Evolutionary conservation across 305 asterid genomes (phyloP), one percentile per base, ranked within the genome.

Genomic region (Salvia sclarea): DNA sequence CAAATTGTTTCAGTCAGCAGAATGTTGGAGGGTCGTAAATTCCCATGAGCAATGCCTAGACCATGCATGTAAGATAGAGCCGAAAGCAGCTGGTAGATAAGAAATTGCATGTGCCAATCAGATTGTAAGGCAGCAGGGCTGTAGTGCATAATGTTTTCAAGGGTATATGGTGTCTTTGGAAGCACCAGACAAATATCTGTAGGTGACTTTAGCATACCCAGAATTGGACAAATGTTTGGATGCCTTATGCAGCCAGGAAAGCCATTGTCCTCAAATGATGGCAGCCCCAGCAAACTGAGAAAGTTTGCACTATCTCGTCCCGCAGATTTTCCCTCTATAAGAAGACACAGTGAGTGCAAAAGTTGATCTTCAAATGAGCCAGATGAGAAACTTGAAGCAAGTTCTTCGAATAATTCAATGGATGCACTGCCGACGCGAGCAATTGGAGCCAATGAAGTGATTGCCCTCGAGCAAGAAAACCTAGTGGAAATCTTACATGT

Each of bases 191-290:
- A 65, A 37, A 86, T 80, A 59, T 86, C 76, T 53, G 62, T 66
- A 16, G 85, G 75, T 69, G 87, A 83, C 79, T 81, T 88, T 7
- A 89, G 76, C 86, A 95, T 84, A 60, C 96, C 97, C 77, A 89
- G 75, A 76, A 90, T 70, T 13, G 99, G 98, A 72, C 78, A 70
- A 64, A 95, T 78, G 66, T 95, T 95, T 48, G 97, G 99, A 81
- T 95, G 98, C 82, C 99, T 88, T 82, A 89, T 47, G 83, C 96
- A 95, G 65, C 98, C 97, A 57, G 99, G 99, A 77, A 85, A 77
- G 52, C 78, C 81, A 22, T 77, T 72, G 72, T 88, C 94, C 50
- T 69, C 53, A 78, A 85, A 88, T 33, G 91, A 86, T 0, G 99
- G 97, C 61, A 89, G 64, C 24, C 99, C 99, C 55, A 89, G 60